A percentile compares a stretch with the other conserved stretches of the same genome.
These are phyloP conservation scores for Aphanocladium album DNA, from an alignment of 2,329 filamentous ascomycete species.

Conservation along the genomic window DNA sequence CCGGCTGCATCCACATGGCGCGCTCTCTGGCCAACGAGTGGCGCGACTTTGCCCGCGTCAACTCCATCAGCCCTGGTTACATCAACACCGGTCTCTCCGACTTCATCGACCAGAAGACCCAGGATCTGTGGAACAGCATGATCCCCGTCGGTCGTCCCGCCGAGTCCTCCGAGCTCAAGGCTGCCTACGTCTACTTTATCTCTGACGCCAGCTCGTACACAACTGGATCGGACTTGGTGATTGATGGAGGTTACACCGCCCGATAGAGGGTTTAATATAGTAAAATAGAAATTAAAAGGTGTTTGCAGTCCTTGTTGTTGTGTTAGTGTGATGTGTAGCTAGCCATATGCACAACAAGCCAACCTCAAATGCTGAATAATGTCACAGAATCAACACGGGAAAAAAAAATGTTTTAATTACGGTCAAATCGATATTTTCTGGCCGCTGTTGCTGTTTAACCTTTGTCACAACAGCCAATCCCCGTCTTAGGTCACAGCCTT, in stretches of 20 bases:
- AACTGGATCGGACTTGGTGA: constrained; percentile 64
- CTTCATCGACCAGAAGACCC: constrained; percentile 61
- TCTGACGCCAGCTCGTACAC: constrained; percentile 72
- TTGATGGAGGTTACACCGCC: constrained; percentile 64
- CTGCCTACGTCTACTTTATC: constrained; percentile 72
- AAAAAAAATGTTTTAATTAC: too few relatives aligned
- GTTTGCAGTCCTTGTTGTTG: neutral
- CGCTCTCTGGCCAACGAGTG: constrained; percentile 56
- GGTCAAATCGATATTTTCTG: too few relatives aligned
- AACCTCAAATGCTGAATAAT: too few relatives aligned
- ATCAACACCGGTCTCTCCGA: constrained; percentile 63
- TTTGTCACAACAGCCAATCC: too few relatives aligned
- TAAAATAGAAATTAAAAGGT: neutral
- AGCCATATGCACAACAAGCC: too few relatives aligned
- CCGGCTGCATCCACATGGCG: constrained; percentile 46
- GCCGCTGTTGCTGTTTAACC: too few relatives aligned
- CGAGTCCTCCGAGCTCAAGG: constrained; percentile 65
- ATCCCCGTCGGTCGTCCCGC: constrained; percentile 70
- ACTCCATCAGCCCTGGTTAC: constrained; percentile 63
- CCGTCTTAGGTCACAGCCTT: neutral
- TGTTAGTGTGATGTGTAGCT: too few relatives aligned
- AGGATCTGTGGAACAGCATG: constrained; percentile 68
- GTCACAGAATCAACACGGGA: too few relatives aligned
- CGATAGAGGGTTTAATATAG: constrained; percentile 27
- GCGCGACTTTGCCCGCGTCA: constrained; percentile 62